A percentile compares a stretch with the other conserved stretches of the same genome.
Conservation (phyloP, 192 early-diverging fungal genomes). For the Backusella morwellensis region DNA sequence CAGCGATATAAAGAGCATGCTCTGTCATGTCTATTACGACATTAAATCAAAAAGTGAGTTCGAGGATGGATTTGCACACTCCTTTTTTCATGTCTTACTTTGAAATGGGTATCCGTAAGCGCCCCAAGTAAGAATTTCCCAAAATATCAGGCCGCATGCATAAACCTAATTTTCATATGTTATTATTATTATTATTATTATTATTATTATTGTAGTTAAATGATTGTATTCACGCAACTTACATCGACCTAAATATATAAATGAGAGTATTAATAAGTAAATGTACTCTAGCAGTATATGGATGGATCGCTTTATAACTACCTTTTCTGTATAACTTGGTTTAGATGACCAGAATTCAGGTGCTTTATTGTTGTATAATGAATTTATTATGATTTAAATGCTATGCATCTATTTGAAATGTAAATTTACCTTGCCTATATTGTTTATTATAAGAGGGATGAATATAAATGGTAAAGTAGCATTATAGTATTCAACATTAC, state of each 20-base stretch:
- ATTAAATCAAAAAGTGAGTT: not conserved
- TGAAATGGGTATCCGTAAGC: slow-evolving; percentile 70
- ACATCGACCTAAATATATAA: slow-evolving; percentile 14
- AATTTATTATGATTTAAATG: too few species aligned
- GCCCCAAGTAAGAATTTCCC: slow-evolving; percentile 78
- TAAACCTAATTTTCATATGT: slow-evolving; percentile 41
- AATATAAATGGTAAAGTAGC: not conserved
- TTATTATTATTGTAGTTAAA: too few species aligned
- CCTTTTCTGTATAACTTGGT: slow-evolving; percentile 75
- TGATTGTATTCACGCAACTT: not conserved
- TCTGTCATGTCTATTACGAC: slow-evolving; percentile 18
- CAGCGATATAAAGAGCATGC: slow-evolving; percentile 30
- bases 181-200: not conserved
- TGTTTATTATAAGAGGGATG: not conserved
- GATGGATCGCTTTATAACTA: slow-evolving; percentile 12
- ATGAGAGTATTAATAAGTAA: not conserved
- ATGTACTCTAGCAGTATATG: not conserved
- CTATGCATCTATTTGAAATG: too few species aligned
- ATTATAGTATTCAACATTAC: slow-evolving; percentile 16
- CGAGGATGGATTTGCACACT: not conserved
- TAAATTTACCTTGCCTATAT: slow-evolving; percentile 42
- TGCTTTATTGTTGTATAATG: slow-evolving; percentile 35
- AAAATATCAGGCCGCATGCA: slow-evolving; percentile 74
- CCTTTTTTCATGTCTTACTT: slow-evolving; percentile 32
- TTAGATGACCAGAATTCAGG: slow-evolving; percentile 73